Evolutionary conservation across 2,329 filamentous ascomycete genomes (phyloP).

Genomic region (Aspergillus niger): DNA sequence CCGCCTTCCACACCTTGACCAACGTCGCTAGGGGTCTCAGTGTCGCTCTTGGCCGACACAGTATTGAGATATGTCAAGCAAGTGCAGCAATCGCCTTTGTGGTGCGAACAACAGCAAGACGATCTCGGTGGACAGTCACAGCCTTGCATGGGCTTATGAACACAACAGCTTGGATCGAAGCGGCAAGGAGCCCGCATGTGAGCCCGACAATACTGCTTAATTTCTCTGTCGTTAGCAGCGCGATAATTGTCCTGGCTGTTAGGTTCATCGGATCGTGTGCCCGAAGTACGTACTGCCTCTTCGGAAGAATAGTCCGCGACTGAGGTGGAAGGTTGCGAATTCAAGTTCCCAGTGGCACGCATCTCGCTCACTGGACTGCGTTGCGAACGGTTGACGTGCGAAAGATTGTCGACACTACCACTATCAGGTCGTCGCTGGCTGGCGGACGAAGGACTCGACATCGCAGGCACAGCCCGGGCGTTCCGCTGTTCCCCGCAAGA

Average conservation of each 20-base stretch:
- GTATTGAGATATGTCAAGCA: background rate
- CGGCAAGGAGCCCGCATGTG: conserved; percentile 17
- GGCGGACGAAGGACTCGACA: background rate
- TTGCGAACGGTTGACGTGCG: background rate
- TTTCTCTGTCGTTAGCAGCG: background rate
- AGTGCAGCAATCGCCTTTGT: conserved; percentile 19
- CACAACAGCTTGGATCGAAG: conserved; percentile 21
- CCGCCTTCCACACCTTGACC: background rate
- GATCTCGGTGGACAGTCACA: conserved; percentile 19
- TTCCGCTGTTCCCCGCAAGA: background rate
- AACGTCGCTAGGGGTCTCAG: background rate
- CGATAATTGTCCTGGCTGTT: too few relatives aligned
- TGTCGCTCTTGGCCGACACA: background rate
- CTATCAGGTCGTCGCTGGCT: too few relatives aligned
- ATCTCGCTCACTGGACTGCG: background rate
- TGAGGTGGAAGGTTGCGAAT: background rate
- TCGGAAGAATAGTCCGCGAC: background rate
- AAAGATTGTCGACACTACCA: background rate
- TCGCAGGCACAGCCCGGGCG: background rate
- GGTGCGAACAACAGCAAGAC: conserved; percentile 27
- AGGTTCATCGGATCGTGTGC: background rate
- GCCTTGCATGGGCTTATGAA: conserved; percentile 14
- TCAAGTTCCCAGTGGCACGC: background rate
- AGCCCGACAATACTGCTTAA: background rate
- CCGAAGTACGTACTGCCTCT: background rate